These are phyloP conservation scores for Magnolia changhungtana DNA, from an alignment of 164 flowering plant genomes.

Conservation along the genomic window DNA sequence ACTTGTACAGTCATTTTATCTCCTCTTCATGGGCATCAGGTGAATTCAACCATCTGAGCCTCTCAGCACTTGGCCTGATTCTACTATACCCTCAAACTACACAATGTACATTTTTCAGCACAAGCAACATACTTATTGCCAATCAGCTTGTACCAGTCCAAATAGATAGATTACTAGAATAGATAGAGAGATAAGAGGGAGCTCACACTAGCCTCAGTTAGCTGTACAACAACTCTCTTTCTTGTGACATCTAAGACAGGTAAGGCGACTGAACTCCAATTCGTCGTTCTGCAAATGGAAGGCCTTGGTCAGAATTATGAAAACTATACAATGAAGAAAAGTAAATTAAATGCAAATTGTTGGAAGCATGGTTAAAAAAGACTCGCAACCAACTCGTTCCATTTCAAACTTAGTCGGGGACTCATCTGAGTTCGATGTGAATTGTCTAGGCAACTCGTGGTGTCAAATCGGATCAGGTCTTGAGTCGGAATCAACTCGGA, in stretches of 20 bases:
- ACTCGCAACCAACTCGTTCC: too few relatives aligned
- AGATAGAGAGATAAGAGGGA: constrained; percentile 23
- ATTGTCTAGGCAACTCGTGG: too few relatives aligned
- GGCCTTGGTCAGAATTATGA: neutral
- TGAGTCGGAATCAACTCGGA: too few relatives aligned
- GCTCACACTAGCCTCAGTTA: constrained; percentile 61
- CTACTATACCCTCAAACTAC: constrained; percentile 65
- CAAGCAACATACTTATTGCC: constrained; percentile 45
- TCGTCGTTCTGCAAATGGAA: constrained; percentile 69
- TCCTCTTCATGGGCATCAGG: constrained; percentile 54
- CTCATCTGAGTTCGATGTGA: too few relatives aligned
- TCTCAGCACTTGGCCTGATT: constrained; percentile 43
- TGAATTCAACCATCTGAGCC: constrained; percentile 50
- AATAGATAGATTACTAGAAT: constrained; percentile 30
- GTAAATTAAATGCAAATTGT: neutral
- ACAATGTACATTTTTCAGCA: constrained; percentile 61
- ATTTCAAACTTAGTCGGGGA: too few relatives aligned
- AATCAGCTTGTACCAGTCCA: constrained; percentile 31
- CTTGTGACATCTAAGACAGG: constrained; percentile 35
- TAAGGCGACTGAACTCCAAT: constrained; percentile 50
- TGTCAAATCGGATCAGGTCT: too few relatives aligned
- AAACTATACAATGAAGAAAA: too few relatives aligned
- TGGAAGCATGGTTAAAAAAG: too few relatives aligned
- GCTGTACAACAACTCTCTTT: constrained; percentile 69
- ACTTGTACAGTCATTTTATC: constrained; percentile 45